Evolutionary conservation across 2,329 filamentous ascomycete species (phyloP), one percentile per base, ranked within the genome.

Genomic region (Aureobasidium sp.): DNA sequence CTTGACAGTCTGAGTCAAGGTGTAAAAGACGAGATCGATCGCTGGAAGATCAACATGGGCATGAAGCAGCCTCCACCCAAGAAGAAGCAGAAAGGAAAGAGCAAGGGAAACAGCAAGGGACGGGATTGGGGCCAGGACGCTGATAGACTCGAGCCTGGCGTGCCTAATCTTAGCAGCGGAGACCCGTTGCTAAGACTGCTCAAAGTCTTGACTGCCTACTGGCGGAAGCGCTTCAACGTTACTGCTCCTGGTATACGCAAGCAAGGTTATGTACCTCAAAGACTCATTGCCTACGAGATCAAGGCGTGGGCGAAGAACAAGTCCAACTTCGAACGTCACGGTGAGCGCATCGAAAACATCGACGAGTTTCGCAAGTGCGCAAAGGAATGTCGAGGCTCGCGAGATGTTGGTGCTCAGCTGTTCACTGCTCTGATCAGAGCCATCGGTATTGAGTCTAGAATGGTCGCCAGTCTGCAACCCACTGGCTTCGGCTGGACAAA

Each of bases 401-500:
- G 92, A 65, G 94, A 97, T 73, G 81, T 94, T 3, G 92, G 91
- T 0, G 87, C 90, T 0, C 92, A 97, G 70, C 80, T 99, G 0
- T 97, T 97, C 66, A 95, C 91, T 0, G 90, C 91, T 3, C 76
- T 99, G 8, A 73, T 97, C 26, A 82, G 94, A 66, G 91, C 87
- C 0, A 72, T 97, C 12, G 90, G 90, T 0, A 77, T 97, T 2
- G 91, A 97, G 69, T 85, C 90, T 12, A 83, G 93, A 34, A 82
- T 97, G 79, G 85, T 97, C 2, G 86, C 87, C 10, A 97, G 86
- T 70, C 72, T 99, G 44, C 94, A 97, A 70, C 88, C 91, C 0
- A 76, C 90, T 26, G 94, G 94, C 0, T 96, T 95, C 73, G 91
- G 91, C 1, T 97, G 91, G 87, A 95, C 85, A 64, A 95, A 93